Base-by-base conservation (phyloP, 208 protist genomes). In the Crithidia expoeki region DNA sequence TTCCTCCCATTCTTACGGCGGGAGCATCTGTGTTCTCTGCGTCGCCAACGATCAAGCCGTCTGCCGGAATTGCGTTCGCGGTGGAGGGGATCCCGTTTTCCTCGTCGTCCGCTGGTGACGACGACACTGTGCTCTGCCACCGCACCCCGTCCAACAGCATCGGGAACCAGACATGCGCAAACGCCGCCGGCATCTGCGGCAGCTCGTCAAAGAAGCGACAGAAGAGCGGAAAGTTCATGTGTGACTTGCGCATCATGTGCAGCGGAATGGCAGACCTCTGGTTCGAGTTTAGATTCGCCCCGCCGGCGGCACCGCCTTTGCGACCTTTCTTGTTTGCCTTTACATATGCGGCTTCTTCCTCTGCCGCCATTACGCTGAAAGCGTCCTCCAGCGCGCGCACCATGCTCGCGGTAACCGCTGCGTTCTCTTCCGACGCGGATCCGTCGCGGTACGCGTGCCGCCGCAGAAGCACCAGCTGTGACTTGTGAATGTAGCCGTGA, bases 401-500 rank as follows among this genome's bases (percentile, higher is more conserved):
- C 42, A 93, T 92, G 23, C 77, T 77, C 11, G 87, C 82, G 21
- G 83, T 90, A 23, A 63, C 76, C 44, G 81, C 78, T 0, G 81
- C 77, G 17, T 61, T 69, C 25, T 21, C 62, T 40, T 75, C 51
- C 28, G 71, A 28, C 23, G 40, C 71, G 5, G 71, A 76, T 23
- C 71, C 71, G 19, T 70, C 62, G 4, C 71, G 60, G 62, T 65
- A 76, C 19, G 53, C 71, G 50, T 56, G 36, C 59, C 56, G 71
- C 0, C 82, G 83, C 59, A 90, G 30, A 16, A 38, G 51, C 27
- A 46, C 68, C 40, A 94, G 68, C 30, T 79, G 68, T 19, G 79
- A 40, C 69, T 88, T 92, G 79, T 93, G 86, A n/a, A 95, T 91
- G 70, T 86, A 95, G 21, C 83, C 86, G 50, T 90, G 74, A 6